A percentile compares a stretch with the other conserved stretches of the same genome.
These are phyloP conservation scores for Allantophomopsis cytisporea DNA, from an alignment of 2,329 filamentous ascomycete species.

Conservation along the genomic window DNA sequence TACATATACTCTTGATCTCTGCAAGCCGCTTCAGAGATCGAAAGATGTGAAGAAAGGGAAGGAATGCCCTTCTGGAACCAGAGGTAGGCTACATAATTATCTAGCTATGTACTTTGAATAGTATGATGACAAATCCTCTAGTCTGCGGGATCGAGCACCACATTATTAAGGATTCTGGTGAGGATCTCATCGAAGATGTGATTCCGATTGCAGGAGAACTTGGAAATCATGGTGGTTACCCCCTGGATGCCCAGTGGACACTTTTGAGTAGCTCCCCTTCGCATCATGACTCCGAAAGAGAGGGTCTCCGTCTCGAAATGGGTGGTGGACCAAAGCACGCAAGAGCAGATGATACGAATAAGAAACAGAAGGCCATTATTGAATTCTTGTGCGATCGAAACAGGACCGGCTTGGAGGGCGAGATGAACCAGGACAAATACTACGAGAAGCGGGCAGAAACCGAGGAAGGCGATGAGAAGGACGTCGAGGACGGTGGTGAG, in stretches of 20 bases:
- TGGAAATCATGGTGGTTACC: slow-evolving; percentile 36
- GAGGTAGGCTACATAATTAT: slow-evolving; percentile 33
- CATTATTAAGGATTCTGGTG: slow-evolving; percentile 31
- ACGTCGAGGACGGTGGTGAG: slow-evolving; percentile 15
- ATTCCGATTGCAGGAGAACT: slow-evolving; percentile 68
- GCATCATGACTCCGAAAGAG: slow-evolving; percentile 48
- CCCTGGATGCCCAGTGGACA: slow-evolving; percentile 51
- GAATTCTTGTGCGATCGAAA: slow-evolving; percentile 73
- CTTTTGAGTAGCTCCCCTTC: slow-evolving; percentile 52
- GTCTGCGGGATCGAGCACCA: slow-evolving; percentile 64
- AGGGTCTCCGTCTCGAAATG: slow-evolving; percentile 61
- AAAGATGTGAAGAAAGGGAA: slow-evolving; percentile 38
- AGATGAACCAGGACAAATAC: slow-evolving; percentile 42
- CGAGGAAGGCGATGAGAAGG: slow-evolving; percentile 8
- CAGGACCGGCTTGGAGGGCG: slow-evolving; percentile 60
- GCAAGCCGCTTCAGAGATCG: slow-evolving; percentile 48
- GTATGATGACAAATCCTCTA: slow-evolving; percentile 16
- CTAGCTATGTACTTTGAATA: too few species aligned
- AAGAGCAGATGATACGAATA: slow-evolving; percentile 30
- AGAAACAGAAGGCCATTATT: slow-evolving; percentile 63
- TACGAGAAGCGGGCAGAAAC: slow-evolving; percentile 23
- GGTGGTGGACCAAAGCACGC: slow-evolving; percentile 38
- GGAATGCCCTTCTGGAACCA: slow-evolving; percentile 55
- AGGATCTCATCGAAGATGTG: slow-evolving; percentile 36
- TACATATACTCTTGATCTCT: slow-evolving; percentile 73